Evolutionary conservation across 768 basidiomycete species (phyloP).

Genomic region (Melanogaster broomeanus): DNA sequence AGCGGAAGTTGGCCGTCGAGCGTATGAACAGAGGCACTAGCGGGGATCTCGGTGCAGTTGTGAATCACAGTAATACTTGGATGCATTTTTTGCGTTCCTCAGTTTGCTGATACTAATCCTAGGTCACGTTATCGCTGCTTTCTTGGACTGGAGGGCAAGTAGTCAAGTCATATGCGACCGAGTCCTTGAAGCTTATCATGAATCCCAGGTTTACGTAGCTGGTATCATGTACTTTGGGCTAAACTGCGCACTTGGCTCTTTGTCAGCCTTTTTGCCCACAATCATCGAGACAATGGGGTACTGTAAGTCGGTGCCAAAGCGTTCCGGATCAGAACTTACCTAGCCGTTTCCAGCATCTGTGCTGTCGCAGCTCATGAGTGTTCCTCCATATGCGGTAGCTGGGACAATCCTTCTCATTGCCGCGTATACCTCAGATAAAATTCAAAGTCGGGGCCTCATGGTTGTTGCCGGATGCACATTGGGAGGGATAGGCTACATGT

Average conservation of each 20-base stretch:
- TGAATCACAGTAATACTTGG: slow-evolving; percentile 38
- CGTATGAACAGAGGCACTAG: slow-evolving; percentile 42
- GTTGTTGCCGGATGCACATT: slow-evolving; percentile 31
- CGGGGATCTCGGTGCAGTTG: slow-evolving; percentile 42
- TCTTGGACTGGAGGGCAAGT: slow-evolving; percentile 47
- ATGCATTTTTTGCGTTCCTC: neutral
- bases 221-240: slow-evolving; percentile 51
- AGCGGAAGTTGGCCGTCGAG: slow-evolving; percentile 33
- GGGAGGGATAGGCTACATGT: slow-evolving; percentile 46
- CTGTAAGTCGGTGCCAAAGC: slow-evolving; percentile 31
- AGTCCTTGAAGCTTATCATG: slow-evolving; percentile 5
- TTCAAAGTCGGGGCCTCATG: slow-evolving; percentile 43
- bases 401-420: slow-evolving; percentile 36
- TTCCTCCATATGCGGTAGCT: slow-evolving; percentile 53
- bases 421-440: slow-evolving; percentile 45
- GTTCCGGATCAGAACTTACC: neutral
- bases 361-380: slow-evolving; percentile 50
- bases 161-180: neutral
- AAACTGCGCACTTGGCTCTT: slow-evolving; percentile 49
- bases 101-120: slow-evolving; percentile 1
- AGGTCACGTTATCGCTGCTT: slow-evolving; percentile 46
- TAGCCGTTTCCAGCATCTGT: slow-evolving; percentile 37
- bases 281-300: slow-evolving; percentile 53
- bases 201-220: slow-evolving; percentile 41
- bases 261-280: slow-evolving; percentile 55